A percentile compares a stretch with the other conserved stretches of the same genome.
Evolutionary conservation across 2,329 filamentous ascomycete species (phyloP).

Genomic region (Cryoendolithus antarcticus): DNA sequence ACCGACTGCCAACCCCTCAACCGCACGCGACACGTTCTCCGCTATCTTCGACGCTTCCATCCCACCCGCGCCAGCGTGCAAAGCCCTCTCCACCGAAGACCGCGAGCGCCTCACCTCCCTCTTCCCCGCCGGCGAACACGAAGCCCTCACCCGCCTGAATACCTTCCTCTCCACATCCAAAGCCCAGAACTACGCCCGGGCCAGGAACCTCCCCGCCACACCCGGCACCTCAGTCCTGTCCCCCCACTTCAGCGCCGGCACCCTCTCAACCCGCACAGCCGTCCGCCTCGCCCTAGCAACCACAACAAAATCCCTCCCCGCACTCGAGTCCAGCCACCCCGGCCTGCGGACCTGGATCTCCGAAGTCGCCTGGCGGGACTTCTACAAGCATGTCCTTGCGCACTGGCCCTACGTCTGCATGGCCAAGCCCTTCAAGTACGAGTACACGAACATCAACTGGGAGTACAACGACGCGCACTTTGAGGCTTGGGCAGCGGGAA

Average conservation of each 20-base stretch:
- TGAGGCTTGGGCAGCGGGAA: slow-evolving; percentile 59
- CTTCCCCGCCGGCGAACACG: slow-evolving; percentile 67
- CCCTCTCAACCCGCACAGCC: slow-evolving; percentile 54
- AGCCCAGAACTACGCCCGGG: slow-evolving; percentile 48
- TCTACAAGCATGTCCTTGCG: slow-evolving; percentile 75
- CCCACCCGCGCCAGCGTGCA: slow-evolving; percentile 51
- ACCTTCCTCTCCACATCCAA: slow-evolving; percentile 53
- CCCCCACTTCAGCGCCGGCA: slow-evolving; percentile 59
- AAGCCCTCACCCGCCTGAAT: slow-evolving; percentile 50
- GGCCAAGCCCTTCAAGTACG: slow-evolving; percentile 70
- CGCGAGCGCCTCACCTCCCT: slow-evolving; percentile 43
- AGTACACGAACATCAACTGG: slow-evolving; percentile 74
- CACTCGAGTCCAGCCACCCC: slow-evolving; percentile 52
- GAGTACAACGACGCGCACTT: slow-evolving; percentile 62
- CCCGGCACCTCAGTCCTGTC: slow-evolving; percentile 57
- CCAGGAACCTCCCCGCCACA: slow-evolving; percentile 53
- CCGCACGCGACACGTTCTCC: slow-evolving; percentile 36
- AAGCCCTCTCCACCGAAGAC: slow-evolving; percentile 48
- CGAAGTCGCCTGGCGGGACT: slow-evolving; percentile 77
- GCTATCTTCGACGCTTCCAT: slow-evolving; percentile 49
- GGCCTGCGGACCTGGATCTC: slow-evolving; percentile 66
- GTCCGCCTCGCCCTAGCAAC: slow-evolving; percentile 52
- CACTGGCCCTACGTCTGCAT: slow-evolving; percentile 77
- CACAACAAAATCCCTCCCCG: slow-evolving; percentile 34
- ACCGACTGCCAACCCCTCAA: slow-evolving; percentile 43